Percentiles rank a stretch among this genome's conserved stretches.
Evolutionary conservation across 768 basidiomycete genomes (phyloP).

Genomic region (Lactarius akahatsu): DNA sequence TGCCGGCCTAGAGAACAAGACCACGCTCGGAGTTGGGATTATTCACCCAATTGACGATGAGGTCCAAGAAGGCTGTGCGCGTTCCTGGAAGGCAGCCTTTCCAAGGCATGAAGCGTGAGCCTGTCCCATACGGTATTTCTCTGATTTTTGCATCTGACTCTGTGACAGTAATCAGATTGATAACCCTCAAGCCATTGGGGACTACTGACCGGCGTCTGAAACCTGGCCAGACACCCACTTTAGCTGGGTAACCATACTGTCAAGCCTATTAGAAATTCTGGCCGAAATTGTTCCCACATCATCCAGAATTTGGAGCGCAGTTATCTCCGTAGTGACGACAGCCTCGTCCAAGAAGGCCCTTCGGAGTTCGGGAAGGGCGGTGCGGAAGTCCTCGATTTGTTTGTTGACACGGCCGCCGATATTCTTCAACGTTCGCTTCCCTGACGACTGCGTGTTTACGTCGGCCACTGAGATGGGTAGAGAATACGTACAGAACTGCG

Average conservation of each 20-base stretch:
- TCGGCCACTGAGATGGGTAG: too few relatives aligned
- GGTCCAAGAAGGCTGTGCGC: conserved; percentile 1
- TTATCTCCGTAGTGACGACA: neutral
- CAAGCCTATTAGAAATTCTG: neutral
- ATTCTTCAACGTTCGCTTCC: neutral
- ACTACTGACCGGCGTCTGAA: too few relatives aligned
- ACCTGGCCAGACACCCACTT: too few relatives aligned
- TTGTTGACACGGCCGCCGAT: neutral
- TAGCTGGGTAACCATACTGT: neutral
- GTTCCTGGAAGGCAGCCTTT: conserved; percentile 1
- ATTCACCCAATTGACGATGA: neutral
- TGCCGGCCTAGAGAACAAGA: neutral
- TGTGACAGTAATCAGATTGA: neutral
- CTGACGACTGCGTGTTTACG: too few relatives aligned
- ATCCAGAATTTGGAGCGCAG: neutral
- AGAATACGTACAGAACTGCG: too few relatives aligned
- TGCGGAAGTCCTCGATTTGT: neutral
- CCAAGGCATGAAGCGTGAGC: neutral
- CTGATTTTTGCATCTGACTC: neutral
- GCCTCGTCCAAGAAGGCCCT: neutral
- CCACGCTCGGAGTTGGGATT: neutral
- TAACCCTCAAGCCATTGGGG: neutral
- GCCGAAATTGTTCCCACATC: neutral
- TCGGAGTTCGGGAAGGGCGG: neutral
- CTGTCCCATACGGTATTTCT: neutral